phyloP scores from a whole-genome alignment of 2,329 filamentous ascomycete species.

The Fusarium sp. region DNA sequence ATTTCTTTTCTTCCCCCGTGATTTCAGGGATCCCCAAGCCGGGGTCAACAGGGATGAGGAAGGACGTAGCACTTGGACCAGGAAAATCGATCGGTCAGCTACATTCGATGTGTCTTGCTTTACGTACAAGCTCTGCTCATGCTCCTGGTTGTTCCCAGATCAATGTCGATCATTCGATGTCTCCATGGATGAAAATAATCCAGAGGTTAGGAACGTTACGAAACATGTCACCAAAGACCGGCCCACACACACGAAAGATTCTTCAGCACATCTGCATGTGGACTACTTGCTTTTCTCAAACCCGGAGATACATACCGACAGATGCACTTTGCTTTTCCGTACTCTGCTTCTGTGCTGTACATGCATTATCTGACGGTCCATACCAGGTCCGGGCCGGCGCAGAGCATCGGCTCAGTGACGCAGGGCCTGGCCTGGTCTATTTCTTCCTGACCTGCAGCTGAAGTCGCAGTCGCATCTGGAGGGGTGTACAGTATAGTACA shows the following conservation, averaged over 20 bases:
- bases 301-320: neutral
- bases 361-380: neutral
- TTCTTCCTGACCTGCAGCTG: slow-evolving; percentile 20
- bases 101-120: slow-evolving; percentile 18
- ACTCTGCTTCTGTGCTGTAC: slow-evolving; percentile 2
- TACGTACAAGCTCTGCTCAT: slow-evolving; percentile 16
- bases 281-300: slow-evolving; percentile 7
- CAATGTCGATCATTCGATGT: neutral
- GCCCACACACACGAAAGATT: slow-evolving; percentile 13
- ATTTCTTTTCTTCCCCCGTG: slow-evolving; percentile 13
- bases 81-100: slow-evolving; percentile 1
- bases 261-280: slow-evolving; percentile 7
- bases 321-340: slow-evolving; percentile 9
- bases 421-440: slow-evolving; percentile 37
- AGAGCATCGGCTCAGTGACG: slow-evolving; percentile 20
- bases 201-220: neutral
- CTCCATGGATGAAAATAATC: neutral
- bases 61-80: slow-evolving; percentile 17
- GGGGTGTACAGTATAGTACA: slow-evolving; percentile 16
- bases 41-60: slow-evolving; percentile 23
- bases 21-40: slow-evolving; percentile 1
- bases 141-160: neutral
- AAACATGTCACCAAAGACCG: neutral
- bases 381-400: slow-evolving; percentile 34
- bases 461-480: slow-evolving; percentile 3